These are phyloP conservation scores for Talaromyces borbonicus DNA, from an alignment of 495 filamentous ascomycete genomes.

Conservation along the genomic window DNA sequence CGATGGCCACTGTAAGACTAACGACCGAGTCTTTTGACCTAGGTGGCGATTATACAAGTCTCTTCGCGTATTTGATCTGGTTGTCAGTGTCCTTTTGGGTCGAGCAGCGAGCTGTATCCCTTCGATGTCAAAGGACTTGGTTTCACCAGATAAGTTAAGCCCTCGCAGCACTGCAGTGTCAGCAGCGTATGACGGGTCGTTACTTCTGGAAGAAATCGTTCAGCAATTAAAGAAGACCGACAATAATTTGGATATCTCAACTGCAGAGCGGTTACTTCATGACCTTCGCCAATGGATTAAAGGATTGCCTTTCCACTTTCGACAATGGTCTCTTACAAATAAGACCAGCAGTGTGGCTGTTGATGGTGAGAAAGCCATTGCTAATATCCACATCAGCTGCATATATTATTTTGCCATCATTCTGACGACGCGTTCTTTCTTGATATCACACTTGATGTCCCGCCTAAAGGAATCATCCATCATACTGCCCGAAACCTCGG, in stretches of 20 bases:
- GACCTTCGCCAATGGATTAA: slow-evolving; percentile 29
- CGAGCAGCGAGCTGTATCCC: slow-evolving; percentile 26
- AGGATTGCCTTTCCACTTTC: slow-evolving; percentile 12
- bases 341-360: background rate
- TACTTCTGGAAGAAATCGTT: slow-evolving; percentile 29
- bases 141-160: slow-evolving; percentile 1
- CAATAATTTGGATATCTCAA: slow-evolving; percentile 13
- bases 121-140: slow-evolving; percentile 8
- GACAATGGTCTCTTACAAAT: slow-evolving; percentile 6
- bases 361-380: slow-evolving; percentile 22
- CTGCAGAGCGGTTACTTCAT: slow-evolving; percentile 24
- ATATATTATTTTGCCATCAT: slow-evolving; percentile 36
- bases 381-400: slow-evolving; percentile 31
- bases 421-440: slow-evolving; percentile 30
- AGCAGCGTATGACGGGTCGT: slow-evolving; percentile 26
- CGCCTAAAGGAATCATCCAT: slow-evolving; percentile 20
- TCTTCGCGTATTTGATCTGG: slow-evolving; percentile 32
- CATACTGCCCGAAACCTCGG: background rate
- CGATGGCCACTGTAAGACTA: too few relatives aligned
- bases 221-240: slow-evolving; percentile 15
- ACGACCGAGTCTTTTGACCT: too few relatives aligned
- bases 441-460: slow-evolving; percentile 27
- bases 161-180: slow-evolving; percentile 6
- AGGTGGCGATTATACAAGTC: slow-evolving; percentile 35
- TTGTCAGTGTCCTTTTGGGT: slow-evolving; percentile 34